Evolutionary conservation across 192 early-diverging fungal genomes (phyloP), one percentile per base, ranked within the genome.

Genomic region (Podila verticillata): DNA sequence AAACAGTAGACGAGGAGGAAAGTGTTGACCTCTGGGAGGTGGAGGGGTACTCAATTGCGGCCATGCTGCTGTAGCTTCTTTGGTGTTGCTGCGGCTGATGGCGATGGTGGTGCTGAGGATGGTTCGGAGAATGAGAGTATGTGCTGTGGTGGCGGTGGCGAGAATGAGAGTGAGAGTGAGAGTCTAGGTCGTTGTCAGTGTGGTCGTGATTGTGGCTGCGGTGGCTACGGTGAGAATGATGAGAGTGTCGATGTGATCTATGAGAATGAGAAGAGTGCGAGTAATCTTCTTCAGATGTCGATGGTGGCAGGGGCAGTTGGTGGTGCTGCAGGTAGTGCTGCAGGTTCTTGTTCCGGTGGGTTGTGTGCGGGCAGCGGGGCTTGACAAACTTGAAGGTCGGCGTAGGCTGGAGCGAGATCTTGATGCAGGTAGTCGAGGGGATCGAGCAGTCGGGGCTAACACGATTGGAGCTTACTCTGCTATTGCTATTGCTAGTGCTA

Each of bases 371-470:
- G 31, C 77, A 80, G 61, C 70, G 71, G 56, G 77, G 77, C 28
- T 68, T 80, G 63, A 80, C 70, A 31, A 80, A 49, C 54, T 68
- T 63, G 31, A 80, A 64, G 28, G 61, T 63, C 4, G 77, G 77
- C n/a, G 66, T 66, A 3, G 77, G 77, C 7, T 72, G 77, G 32
- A 80, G 68, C 20, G 77, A 80, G 77, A 80, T 80, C 70, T 80
- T 72, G 48, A 80, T 68, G 51, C 77, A 80, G 17, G 77, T 80
- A 1, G 77, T 68, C n/a, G 77, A 70, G 4, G 77, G 77, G 29
- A 80, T 80, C 29, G 77, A 80, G 7, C 65, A 80, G 3, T 80
- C 70, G 0, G 77, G 77, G 36, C 77, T 72, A 32, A 80, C 72
- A 24, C 74, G 56, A 7, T 78, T 78, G 26, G 71, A n/a, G 29